Percentiles rank a stretch among this genome's conserved stretches.
phyloP scores from a whole-genome alignment of 257 asterid genomes.

The Nicotiana noctiflora region DNA sequence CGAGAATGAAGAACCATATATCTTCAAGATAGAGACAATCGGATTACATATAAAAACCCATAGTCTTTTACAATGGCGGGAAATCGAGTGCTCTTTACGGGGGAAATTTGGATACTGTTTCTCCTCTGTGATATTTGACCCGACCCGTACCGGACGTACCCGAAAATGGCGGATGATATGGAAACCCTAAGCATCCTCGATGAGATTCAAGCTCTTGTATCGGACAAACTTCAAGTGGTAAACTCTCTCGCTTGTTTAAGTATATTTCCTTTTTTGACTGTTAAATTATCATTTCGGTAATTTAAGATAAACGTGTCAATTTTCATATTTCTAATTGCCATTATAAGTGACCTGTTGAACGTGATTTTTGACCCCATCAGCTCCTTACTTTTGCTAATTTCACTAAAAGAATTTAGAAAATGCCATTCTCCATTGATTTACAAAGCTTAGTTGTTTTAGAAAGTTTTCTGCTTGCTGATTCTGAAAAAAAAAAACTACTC shows the following conservation, averaged over 20 bases:
- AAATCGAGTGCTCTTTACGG: slow-evolving; percentile 26
- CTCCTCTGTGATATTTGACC: slow-evolving; percentile 5
- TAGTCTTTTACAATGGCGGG: slow-evolving; percentile 47
- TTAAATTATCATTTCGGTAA: not conserved
- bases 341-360: not conserved
- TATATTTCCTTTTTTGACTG: not conserved
- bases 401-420: not conserved
- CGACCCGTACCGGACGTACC: slow-evolving; percentile 9
- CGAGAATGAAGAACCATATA: too few species aligned
- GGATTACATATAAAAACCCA: not conserved
- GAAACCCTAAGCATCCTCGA: slow-evolving; percentile 66
- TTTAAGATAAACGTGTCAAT: not conserved
- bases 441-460: not conserved
- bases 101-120: slow-evolving; percentile 17
- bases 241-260: slow-evolving; percentile 1
- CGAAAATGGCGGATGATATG: slow-evolving; percentile 55
- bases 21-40: too few species aligned
- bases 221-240: slow-evolving; percentile 97
- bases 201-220: slow-evolving; percentile 71
- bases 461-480: not conserved
- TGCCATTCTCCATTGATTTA: not conserved
- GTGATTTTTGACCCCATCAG: not conserved
- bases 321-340: not conserved
- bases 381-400: not conserved
- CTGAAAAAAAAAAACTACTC: too few species aligned